Conservation (phyloP, 192 early-diverging fungal genomes). For the Backusella circina region DNA sequence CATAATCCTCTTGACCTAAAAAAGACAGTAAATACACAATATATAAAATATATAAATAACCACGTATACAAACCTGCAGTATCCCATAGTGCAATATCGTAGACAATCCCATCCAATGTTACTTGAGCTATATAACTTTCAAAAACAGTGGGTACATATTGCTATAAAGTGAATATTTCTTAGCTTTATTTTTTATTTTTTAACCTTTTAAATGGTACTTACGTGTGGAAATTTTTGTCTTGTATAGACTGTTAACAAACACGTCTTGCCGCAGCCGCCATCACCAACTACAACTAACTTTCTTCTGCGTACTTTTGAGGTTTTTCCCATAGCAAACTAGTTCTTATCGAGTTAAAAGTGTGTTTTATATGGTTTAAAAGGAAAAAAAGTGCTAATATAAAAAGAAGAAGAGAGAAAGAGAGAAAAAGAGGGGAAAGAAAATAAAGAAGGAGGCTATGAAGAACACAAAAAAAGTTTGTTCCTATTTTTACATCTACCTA, state of each 20-base stretch:
- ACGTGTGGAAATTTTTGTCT: not conserved
- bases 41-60: not conserved
- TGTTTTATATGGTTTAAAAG: not conserved
- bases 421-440: not conserved
- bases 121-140: slow-evolving; percentile 68
- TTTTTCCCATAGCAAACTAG: not conserved
- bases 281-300: slow-evolving; percentile 51
- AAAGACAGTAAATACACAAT: not conserved
- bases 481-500: not conserved
- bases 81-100: slow-evolving; percentile 73
- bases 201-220: not conserved
- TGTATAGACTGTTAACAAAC: slow-evolving; percentile 68
- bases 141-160: slow-evolving; percentile 69
- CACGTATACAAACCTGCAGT: slow-evolving; percentile 51
- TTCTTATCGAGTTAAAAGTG: not conserved
- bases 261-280: slow-evolving; percentile 81
- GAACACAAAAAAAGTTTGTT: slow-evolving; percentile 1
- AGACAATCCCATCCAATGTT: slow-evolving; percentile 60
- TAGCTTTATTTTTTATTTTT: not conserved
- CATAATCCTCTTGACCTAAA: slow-evolving; percentile 31
- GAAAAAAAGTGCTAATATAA: not conserved
- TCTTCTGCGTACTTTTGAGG: not conserved
- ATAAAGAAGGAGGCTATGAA: not conserved
- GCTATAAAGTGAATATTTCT: not conserved
- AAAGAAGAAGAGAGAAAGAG: not conserved